Evolutionary conservation across 2,329 filamentous ascomycete genomes (phyloP).

Genomic region (Lachnellula hyalina): DNA sequence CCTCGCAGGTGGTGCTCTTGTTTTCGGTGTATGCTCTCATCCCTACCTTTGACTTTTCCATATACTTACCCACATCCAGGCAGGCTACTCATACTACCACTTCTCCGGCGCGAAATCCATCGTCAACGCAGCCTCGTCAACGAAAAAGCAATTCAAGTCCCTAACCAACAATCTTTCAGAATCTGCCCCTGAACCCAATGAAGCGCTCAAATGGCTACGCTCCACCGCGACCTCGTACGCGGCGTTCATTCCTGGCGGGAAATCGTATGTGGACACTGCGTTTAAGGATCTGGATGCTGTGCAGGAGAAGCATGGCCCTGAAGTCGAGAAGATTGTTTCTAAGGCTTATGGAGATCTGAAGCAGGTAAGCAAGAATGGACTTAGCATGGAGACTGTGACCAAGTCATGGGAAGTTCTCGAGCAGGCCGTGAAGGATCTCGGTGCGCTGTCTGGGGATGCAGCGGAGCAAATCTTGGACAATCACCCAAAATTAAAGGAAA

Average conservation of each 20-base stretch:
- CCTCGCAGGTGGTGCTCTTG: conserved; percentile 43
- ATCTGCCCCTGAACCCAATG: conserved; percentile 57
- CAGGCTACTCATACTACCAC: conserved; percentile 48
- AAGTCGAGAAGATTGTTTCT: conserved; percentile 63
- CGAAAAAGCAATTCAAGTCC: conserved; percentile 54
- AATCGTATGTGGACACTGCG: conserved; percentile 59
- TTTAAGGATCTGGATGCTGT: conserved; percentile 69
- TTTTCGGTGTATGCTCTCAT: conserved; percentile 32
- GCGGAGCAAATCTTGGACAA: conserved; percentile 63
- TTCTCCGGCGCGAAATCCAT: conserved; percentile 41
- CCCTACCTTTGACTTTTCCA: not conserved
- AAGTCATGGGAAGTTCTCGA: conserved; percentile 58
- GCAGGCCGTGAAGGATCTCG: conserved; percentile 55
- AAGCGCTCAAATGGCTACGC: conserved; percentile 61
- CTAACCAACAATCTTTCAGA: conserved; percentile 30
- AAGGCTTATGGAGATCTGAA: conserved; percentile 65
- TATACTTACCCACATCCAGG: conserved; percentile 8
- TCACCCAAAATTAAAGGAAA: conserved; percentile 67
- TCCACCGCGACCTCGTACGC: conserved; percentile 64
- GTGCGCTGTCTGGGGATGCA: conserved; percentile 57
- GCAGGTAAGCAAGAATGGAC: conserved; percentile 50
- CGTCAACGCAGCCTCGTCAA: conserved; percentile 46
- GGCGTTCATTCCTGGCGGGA: conserved; percentile 65
- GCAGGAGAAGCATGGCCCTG: conserved; percentile 59
- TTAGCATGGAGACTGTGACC: conserved; percentile 57